Percentiles rank a stretch among this genome's conserved stretches.
These are phyloP conservation scores for Fusarium chuoi DNA, from an alignment of 2,329 filamentous ascomycete species.

Conservation along the genomic window DNA sequence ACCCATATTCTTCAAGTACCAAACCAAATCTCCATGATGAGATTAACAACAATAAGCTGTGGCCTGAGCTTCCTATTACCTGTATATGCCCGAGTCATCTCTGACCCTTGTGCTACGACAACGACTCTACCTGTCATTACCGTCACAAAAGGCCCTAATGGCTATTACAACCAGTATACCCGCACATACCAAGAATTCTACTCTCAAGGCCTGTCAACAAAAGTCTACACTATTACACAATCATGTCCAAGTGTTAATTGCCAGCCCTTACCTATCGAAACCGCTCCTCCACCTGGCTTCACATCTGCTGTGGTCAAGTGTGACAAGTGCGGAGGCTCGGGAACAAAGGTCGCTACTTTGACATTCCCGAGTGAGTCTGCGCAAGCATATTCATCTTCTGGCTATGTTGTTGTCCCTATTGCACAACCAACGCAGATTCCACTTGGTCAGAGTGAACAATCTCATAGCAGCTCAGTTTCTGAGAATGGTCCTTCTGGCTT, in stretches of 20 bases:
- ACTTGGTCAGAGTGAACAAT: not conserved
- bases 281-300: slow-evolving; percentile 9
- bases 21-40: not conserved
- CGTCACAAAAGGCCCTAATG: not conserved
- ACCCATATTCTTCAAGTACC: too few relatives aligned
- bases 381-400: slow-evolving; percentile 15
- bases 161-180: not conserved
- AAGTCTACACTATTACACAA: slow-evolving; percentile 1
- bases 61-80: not conserved
- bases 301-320: slow-evolving; percentile 12
- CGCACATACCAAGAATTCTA: slow-evolving; percentile 12
- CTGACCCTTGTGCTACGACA: not conserved
- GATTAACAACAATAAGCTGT: not conserved
- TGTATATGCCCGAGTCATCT: not conserved
- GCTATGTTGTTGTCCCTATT: not conserved
- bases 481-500: not conserved
- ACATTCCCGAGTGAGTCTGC: slow-evolving; percentile 6
- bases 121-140: not conserved
- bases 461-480: not conserved
- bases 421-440: not conserved
- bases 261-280: not conserved
- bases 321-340: not conserved
- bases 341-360: not conserved
- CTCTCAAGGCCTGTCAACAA: not conserved
- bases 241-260: slow-evolving; percentile 6